A percentile compares a stretch with the other conserved stretches of the same genome.
Evolutionary conservation across 192 early-diverging fungal genomes (phyloP).

Genomic region (Coemansia sp.): DNA sequence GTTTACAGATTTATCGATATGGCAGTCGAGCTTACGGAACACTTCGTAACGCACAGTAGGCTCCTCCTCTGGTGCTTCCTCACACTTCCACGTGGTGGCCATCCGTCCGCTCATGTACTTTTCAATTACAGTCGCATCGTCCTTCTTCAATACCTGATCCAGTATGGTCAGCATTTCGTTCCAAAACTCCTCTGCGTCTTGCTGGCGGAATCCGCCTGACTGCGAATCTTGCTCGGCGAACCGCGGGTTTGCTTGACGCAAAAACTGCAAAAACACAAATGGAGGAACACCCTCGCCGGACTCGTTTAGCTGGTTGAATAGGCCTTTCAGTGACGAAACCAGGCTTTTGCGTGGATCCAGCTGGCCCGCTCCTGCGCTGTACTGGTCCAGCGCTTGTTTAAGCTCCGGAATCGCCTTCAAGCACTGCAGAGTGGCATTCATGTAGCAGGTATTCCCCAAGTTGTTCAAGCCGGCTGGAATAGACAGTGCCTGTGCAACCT

Average conservation of each 20-base stretch:
- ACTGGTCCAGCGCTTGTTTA: conserved; percentile 59
- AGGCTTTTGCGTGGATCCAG: conserved; percentile 54
- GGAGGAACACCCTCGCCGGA: conserved; percentile 76
- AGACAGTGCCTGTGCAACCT: conserved; percentile 83
- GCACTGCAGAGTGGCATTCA: conserved; percentile 93
- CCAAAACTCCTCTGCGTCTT: conserved; percentile 99
- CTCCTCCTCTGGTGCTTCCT: conserved; percentile 76
- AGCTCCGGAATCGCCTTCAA: conserved; percentile 86
- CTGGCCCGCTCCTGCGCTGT: conserved; percentile 7
- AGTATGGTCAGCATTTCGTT: conserved; percentile 76
- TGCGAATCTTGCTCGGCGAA: conserved; percentile 76
- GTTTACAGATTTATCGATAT: conserved; percentile 57
- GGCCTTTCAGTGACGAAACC: conserved; percentile 63
- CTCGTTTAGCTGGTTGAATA: conserved; percentile 70
- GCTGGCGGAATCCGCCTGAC: conserved; percentile 76
- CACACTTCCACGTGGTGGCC: conserved; percentile 51
- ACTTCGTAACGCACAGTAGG: conserved; percentile 59
- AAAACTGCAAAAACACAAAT: conserved; percentile 70
- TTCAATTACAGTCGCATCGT: conserved; percentile 52
- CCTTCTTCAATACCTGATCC: conserved; percentile 11
- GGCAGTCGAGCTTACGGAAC: conserved; percentile 77
- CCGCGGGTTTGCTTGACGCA: conserved; percentile 80
- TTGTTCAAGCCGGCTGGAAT: conserved; percentile 89
- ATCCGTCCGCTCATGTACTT: conserved; percentile 79
- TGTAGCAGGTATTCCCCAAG: conserved; percentile 88